Conservation (phyloP, 352 stramenopile genomes). For the Phytophthora europaea region DNA sequence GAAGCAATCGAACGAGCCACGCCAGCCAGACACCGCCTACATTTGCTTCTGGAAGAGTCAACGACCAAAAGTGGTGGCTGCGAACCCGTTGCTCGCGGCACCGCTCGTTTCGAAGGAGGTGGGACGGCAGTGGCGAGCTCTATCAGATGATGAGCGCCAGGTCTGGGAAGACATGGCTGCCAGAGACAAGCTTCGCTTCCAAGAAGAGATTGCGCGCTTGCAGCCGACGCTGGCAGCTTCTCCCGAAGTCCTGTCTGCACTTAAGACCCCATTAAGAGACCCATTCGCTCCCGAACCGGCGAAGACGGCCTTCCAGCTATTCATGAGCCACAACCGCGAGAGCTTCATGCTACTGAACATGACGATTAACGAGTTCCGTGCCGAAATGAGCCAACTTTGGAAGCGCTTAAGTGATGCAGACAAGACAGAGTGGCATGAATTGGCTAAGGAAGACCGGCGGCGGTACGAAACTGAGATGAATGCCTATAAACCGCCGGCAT, state of each 20-base stretch:
- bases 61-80: slow-evolving; percentile 49
- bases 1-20: slow-evolving; percentile 54
- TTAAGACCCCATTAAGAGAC: slow-evolving; percentile 39
- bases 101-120: slow-evolving; percentile 62
- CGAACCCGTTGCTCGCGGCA: slow-evolving; percentile 50
- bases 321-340: slow-evolving; percentile 66
- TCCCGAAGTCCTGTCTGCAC: background rate
- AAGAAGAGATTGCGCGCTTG: slow-evolving; percentile 57
- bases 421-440: slow-evolving; percentile 57
- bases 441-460: slow-evolving; percentile 56
- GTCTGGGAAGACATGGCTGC: slow-evolving; percentile 61
- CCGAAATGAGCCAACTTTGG: slow-evolving; percentile 69
- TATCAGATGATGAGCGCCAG: slow-evolving; percentile 49
- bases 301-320: slow-evolving; percentile 71
- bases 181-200: slow-evolving; percentile 60
- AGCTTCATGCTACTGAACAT: slow-evolving; percentile 63
- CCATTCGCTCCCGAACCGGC: slow-evolving; percentile 51
- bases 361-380: slow-evolving; percentile 63
- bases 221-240: slow-evolving; percentile 29
- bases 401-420: slow-evolving; percentile 49
- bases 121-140: slow-evolving; percentile 55
- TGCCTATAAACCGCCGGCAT: slow-evolving; percentile 54
- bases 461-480: slow-evolving; percentile 65
- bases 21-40: slow-evolving; percentile 69
- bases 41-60: slow-evolving; percentile 73